Evolutionary conservation across 768 basidiomycete species (phyloP).

Genomic region (Boletus reticulatus): DNA sequence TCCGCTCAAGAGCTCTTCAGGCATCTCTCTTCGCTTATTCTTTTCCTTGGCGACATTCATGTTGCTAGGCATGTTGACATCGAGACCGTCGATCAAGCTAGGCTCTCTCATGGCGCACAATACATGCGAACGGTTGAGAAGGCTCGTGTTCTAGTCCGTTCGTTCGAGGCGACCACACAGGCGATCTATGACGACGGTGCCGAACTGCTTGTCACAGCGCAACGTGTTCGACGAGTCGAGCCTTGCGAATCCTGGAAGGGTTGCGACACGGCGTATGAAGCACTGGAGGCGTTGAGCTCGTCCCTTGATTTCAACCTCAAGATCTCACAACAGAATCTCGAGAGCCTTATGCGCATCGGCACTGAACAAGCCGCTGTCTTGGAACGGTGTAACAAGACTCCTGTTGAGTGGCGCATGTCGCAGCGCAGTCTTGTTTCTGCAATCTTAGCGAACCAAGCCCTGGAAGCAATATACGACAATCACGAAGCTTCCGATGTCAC

Average conservation of each 20-base stretch:
- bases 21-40: slow-evolving; percentile 41
- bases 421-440: slow-evolving; percentile 36
- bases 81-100: slow-evolving; percentile 36
- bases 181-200: slow-evolving; percentile 50
- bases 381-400: slow-evolving; percentile 37
- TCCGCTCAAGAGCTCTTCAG: slow-evolving; percentile 35
- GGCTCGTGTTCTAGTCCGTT: slow-evolving; percentile 46
- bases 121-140: slow-evolving; percentile 43
- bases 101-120: slow-evolving; percentile 33
- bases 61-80: slow-evolving; percentile 53
- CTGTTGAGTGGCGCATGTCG: slow-evolving; percentile 47
- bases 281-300: slow-evolving; percentile 27
- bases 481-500: slow-evolving; percentile 4
- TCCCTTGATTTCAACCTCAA: slow-evolving; percentile 36
- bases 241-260: slow-evolving; percentile 23
- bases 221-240: slow-evolving; percentile 30
- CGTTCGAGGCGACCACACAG: slow-evolving; percentile 47
- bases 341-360: slow-evolving; percentile 36
- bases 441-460: slow-evolving; percentile 21
- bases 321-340: slow-evolving; percentile 37
- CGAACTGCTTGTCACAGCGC: slow-evolving; percentile 39
- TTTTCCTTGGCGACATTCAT: slow-evolving; percentile 46
- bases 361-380: slow-evolving; percentile 40
- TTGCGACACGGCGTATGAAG: slow-evolving; percentile 24
- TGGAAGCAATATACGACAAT: slow-evolving; percentile 17